Percentiles rank a stretch among this genome's conserved stretches.
Conservation (phyloP, 2,329 filamentous ascomycete genomes). For the Penicillium sclerotigenum region DNA sequence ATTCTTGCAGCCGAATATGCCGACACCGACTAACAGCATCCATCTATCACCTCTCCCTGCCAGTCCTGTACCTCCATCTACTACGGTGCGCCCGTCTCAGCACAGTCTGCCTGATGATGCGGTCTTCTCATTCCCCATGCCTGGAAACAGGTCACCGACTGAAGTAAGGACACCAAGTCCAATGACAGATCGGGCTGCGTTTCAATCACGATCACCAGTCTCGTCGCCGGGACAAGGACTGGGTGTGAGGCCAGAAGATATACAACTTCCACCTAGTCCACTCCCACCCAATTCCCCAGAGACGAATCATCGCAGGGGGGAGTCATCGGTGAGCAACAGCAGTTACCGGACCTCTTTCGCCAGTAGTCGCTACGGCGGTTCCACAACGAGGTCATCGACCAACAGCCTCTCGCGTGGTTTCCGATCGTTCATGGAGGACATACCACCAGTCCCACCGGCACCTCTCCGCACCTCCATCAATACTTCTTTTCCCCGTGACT, state of each 20-base stretch:
- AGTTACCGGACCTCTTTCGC: constrained; percentile 42
- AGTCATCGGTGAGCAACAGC: constrained; percentile 37
- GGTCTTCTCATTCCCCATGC: constrained; percentile 53
- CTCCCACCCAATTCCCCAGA: constrained; percentile 16
- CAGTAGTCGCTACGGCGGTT: constrained; percentile 39
- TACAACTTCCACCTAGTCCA: constrained; percentile 21
- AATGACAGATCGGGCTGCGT: constrained; percentile 17
- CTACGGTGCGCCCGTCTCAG: constrained; percentile 38
- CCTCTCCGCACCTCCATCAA: constrained; percentile 24
- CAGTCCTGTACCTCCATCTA: constrained; percentile 46
- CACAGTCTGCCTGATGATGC: constrained; percentile 40
- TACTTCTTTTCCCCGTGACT: constrained; percentile 23
- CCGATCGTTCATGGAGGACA: constrained; percentile 32
- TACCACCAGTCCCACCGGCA: constrained; percentile 32
- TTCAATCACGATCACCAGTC: constrained; percentile 20
- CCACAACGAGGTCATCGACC: constrained; percentile 36
- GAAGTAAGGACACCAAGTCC: constrained; percentile 21
- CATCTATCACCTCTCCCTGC: constrained; percentile 63
- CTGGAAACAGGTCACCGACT: constrained; percentile 32
- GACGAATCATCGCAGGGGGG: constrained; percentile 13
- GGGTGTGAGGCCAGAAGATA: constrained; percentile 17
- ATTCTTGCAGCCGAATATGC: constrained; percentile 52
- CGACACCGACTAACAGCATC: constrained; percentile 63
- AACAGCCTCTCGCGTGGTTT: constrained; percentile 31
- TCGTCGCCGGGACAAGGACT: constrained; percentile 16